Evolutionary conservation across 2,329 filamentous ascomycete genomes (phyloP).

Genomic region (Cercospora zeina): DNA sequence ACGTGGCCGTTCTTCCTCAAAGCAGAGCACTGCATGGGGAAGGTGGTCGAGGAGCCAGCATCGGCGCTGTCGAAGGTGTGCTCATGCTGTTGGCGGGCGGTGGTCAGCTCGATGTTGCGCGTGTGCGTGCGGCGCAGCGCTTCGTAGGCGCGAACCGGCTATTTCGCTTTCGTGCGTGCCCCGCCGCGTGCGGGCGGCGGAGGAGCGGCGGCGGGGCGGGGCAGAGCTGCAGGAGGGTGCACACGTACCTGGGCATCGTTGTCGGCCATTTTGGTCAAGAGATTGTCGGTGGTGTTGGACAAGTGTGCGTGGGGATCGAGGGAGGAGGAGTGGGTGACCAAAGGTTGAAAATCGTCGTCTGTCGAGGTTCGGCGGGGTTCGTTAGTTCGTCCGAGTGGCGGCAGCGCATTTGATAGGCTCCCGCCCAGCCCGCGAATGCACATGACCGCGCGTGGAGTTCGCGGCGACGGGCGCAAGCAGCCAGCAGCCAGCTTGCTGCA

Average conservation of each 20-base stretch:
- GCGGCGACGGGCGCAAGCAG: background rate
- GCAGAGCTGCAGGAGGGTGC: background rate
- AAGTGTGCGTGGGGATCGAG: slow-evolving; percentile 36
- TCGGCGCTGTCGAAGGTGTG: slow-evolving; percentile 88
- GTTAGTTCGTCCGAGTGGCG: background rate
- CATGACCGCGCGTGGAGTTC: background rate
- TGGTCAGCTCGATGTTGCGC: slow-evolving; percentile 25
- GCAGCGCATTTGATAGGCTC: slow-evolving; percentile 3
- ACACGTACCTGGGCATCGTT: slow-evolving; percentile 62
- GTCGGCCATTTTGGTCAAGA: slow-evolving; percentile 60
- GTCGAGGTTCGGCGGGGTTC: slow-evolving; percentile 1
- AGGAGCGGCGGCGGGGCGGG: background rate
- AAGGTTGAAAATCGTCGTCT: slow-evolving; percentile 10
- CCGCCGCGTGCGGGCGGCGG: background rate
- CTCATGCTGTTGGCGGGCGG: slow-evolving; percentile 49
- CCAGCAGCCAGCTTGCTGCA: background rate
- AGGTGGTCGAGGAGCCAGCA: slow-evolving; percentile 92
- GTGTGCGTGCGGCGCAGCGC: background rate
- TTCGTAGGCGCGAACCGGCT: slow-evolving; percentile 7
- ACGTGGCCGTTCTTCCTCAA: slow-evolving; percentile 99
- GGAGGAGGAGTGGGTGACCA: slow-evolving; percentile 34
- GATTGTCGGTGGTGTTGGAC: slow-evolving; percentile 39
- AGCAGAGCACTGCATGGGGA: slow-evolving; percentile 98
- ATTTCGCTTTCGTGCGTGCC: slow-evolving; percentile 17
- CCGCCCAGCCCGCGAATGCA: background rate